Evolutionary conservation across 1,284 basidiomycete genomes (phyloP).

Genomic region (Sparassis latifolia): DNA sequence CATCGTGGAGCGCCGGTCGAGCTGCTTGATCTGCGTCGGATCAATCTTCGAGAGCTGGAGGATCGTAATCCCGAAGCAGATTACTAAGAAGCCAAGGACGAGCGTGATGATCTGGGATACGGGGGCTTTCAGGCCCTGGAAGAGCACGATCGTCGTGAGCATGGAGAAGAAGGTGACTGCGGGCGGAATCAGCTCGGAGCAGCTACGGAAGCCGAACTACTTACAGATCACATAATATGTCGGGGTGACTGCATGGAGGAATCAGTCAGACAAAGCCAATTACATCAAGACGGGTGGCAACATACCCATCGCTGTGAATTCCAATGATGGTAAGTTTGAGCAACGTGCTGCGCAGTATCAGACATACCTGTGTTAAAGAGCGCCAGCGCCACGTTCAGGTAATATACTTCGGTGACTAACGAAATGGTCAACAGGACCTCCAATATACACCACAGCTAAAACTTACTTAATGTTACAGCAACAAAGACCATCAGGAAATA

Average conservation of each 20-base stretch:
- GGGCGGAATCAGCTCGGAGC: background rate
- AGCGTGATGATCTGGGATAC: constrained; percentile 80
- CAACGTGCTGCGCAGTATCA: background rate
- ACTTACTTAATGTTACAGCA: constrained; percentile 70
- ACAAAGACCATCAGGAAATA: constrained; percentile 88
- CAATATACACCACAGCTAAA: background rate
- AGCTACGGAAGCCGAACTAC: constrained; percentile 14
- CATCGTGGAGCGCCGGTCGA: constrained; percentile 83
- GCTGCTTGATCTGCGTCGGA: constrained; percentile 61
- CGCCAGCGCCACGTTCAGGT: constrained; percentile 94
- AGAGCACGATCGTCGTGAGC: constrained; percentile 82
- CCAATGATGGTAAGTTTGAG: no score
- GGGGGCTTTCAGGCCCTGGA: constrained; percentile 83
- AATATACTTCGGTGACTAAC: constrained; percentile 86
- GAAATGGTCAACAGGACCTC: constrained; percentile 2
- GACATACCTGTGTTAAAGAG: constrained; percentile 83
- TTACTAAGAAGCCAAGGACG: constrained; percentile 86
- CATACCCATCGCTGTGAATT: constrained; percentile 65
- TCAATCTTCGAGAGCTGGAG: constrained; percentile 96
- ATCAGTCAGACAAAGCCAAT: constrained; percentile 10
- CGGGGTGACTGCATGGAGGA: constrained; percentile 59
- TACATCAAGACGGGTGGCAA: background rate
- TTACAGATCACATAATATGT: constrained; percentile 83
- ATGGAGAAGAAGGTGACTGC: constrained; percentile 84
- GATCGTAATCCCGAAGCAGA: constrained; percentile 87